Percentiles rank a stretch among this genome's conserved stretches.
phyloP scores from a whole-genome alignment of 257 asterid species.

The Echites panduratus region DNA sequence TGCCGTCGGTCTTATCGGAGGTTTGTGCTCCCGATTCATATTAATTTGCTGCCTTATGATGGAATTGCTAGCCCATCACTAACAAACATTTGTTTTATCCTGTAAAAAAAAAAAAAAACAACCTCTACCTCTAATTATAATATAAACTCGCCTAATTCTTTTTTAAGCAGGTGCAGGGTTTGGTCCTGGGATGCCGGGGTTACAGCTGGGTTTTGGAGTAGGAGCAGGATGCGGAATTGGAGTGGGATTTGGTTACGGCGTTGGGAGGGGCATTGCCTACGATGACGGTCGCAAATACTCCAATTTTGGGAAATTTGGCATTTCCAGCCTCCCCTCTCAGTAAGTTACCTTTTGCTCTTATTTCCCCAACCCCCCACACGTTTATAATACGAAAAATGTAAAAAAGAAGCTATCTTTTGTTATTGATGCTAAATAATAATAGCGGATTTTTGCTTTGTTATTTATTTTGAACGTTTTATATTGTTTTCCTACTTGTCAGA shows the following conservation, averaged over 20 bases:
- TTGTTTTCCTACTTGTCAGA: neutral
- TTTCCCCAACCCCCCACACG: neutral
- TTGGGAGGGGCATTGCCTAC: conserved; percentile 71
- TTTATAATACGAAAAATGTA: neutral
- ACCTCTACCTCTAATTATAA: neutral
- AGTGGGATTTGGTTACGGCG: conserved; percentile 80
- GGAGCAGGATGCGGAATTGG: conserved; percentile 96
- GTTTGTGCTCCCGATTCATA: too few species aligned
- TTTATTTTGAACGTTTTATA: neutral
- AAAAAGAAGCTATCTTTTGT: neutral
- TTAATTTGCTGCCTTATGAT: too few species aligned
- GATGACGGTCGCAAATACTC: conserved; percentile 55
- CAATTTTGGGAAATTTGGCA: conserved; percentile 38
- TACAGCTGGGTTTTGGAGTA: conserved; percentile 72
- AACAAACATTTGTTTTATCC: too few species aligned
- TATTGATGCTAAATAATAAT: neutral
- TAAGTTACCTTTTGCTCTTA: conserved; percentile 23
- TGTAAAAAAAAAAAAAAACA: neutral
- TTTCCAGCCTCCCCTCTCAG: conserved; percentile 40
- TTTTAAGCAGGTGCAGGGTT: conserved; percentile 53
- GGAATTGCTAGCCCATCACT: too few species aligned
- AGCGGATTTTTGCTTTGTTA: neutral
- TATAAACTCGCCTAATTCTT: neutral
- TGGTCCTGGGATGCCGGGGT: conserved; percentile 79
- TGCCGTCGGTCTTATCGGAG: conserved; percentile 9